These are phyloP conservation scores for Trypanosoma platydactyli DNA, from an alignment of 208 protist species.

Conservation along the genomic window DNA sequence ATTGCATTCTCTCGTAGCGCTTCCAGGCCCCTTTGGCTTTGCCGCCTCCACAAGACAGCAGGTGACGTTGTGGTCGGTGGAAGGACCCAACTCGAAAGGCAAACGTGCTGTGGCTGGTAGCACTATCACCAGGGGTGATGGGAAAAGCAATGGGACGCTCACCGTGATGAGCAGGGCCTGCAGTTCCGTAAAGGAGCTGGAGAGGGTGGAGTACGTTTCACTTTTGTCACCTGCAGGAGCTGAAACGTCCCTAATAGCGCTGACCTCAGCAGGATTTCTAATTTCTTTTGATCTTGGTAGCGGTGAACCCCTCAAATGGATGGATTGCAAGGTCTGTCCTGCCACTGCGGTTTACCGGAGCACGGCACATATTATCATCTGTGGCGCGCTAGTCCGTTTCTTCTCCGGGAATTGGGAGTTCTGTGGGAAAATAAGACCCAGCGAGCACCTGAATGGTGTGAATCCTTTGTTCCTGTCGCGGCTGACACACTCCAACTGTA, in stretches of 20 bases:
- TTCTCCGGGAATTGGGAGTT: conserved; percentile 79
- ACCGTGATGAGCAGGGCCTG: conserved; percentile 63
- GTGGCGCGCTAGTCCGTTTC: conserved; percentile 59
- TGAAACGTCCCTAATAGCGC: conserved; percentile 31
- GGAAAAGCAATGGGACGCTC: conserved; percentile 13
- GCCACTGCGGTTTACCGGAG: conserved; percentile 36
- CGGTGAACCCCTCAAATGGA: conserved; percentile 75
- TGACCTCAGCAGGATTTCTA: conserved; percentile 62
- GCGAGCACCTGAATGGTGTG: conserved; percentile 1
- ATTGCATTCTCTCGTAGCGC: conserved; percentile 45
- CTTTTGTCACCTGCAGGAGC: conserved; percentile 19
- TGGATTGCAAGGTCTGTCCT: conserved; percentile 82
- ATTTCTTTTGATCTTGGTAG: conserved; percentile 61
- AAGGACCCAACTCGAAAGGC: background rate
- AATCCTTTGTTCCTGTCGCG: conserved; percentile 23
- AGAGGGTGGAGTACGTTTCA: conserved; percentile 57
- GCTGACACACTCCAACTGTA: conserved; percentile 25
- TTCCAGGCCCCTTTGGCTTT: conserved; percentile 50
- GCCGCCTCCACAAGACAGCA: conserved; percentile 43
- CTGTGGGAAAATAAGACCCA: conserved; percentile 58
- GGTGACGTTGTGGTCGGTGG: conserved; percentile 30
- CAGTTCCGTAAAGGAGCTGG: conserved; percentile 59
- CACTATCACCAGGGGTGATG: background rate
- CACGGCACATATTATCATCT: conserved; percentile 47
- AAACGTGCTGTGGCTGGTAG: background rate